These are phyloP conservation scores for Rhodocollybia butyracea DNA, from an alignment of 768 basidiomycete genomes.

Conservation along the genomic window DNA sequence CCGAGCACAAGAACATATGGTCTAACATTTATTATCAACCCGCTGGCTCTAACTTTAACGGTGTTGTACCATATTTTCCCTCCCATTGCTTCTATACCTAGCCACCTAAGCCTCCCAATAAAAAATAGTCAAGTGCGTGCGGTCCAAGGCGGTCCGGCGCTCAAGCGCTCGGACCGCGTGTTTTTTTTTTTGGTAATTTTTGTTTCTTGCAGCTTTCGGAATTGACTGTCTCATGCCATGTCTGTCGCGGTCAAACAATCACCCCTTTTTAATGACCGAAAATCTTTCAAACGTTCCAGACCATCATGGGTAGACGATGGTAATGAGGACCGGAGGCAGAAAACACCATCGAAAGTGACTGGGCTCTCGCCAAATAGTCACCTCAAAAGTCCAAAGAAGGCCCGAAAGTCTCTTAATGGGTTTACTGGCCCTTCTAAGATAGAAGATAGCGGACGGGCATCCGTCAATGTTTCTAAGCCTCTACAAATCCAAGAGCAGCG, in stretches of 20 bases:
- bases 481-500: slow-evolving; percentile 59
- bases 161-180: no score
- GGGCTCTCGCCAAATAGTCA: slow-evolving; percentile 24
- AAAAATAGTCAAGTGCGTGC: no score
- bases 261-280: slow-evolving; percentile 9
- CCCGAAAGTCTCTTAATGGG: slow-evolving; percentile 21
- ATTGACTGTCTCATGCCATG: not conserved
- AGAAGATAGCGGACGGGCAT: slow-evolving; percentile 4
- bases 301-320: slow-evolving; percentile 37
- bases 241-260: slow-evolving; percentile 2
- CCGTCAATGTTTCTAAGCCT: slow-evolving; percentile 12
- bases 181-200: no score
- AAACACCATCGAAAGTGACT: slow-evolving; percentile 27
- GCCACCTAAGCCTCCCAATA: no score
- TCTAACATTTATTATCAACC: no score
- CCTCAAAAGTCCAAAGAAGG: slow-evolving; percentile 26
- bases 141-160: no score
- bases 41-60: no score
- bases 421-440: slow-evolving; percentile 11
- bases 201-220: no score
- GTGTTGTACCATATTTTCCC: no score
- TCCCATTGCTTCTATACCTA: no score
- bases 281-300: slow-evolving; percentile 20
- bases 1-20: no score
- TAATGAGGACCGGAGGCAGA: slow-evolving; percentile 30